Base-by-base conservation (phyloP, 495 filamentous ascomycete species). In the Penicillium coffeae region DNA sequence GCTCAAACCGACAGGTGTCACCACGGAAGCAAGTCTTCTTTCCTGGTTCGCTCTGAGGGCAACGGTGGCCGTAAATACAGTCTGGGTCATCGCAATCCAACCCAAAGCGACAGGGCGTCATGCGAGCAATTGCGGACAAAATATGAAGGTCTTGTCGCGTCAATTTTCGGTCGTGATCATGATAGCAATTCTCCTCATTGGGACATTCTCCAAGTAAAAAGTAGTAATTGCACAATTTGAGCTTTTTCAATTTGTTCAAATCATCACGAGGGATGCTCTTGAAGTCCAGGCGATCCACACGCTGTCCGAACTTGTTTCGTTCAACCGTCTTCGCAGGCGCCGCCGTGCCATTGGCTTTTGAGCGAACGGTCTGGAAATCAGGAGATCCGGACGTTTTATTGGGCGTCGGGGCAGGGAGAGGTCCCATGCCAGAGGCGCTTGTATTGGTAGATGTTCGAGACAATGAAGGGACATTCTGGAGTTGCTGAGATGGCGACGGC, bases 221-320 rank as follows among this genome's bases (percentile, higher is more conserved):
- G 63, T 90, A 81, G 52, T 89, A 87, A 62, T 93, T 93, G 78
- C 90, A 95, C 19, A 92, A 69, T 59, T 94, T 93, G 55, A 88
- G 69, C 55, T 77, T 80, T 60, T 84, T 83, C 50, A 85, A 56
- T 19, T 79, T 73, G 48, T 77, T 75, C 41, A 85, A 65, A 30
- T 84, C 80, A 21, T 81, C 74, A 33, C 75, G 74, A 55, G 81
- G 74, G 49, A 82, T 81, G 25, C 65, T 70, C 48, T 72, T 72
- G 48, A 74, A 63, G 20, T 77, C 73, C 20, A 73, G 58, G 18
- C 72, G 74, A 57, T 88, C 87, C 48, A 87, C 79, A 42, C 88
- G 79, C 59, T 88, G 88, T 55, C 86, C 88, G 54, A 81, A 74
- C 44, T 75, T 80, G 52, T 95, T 91, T 45, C 89, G 74, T n/a